Base-by-base conservation (phyloP, 1,284 basidiomycete genomes). In the Microbotryomycetes sp. region DNA sequence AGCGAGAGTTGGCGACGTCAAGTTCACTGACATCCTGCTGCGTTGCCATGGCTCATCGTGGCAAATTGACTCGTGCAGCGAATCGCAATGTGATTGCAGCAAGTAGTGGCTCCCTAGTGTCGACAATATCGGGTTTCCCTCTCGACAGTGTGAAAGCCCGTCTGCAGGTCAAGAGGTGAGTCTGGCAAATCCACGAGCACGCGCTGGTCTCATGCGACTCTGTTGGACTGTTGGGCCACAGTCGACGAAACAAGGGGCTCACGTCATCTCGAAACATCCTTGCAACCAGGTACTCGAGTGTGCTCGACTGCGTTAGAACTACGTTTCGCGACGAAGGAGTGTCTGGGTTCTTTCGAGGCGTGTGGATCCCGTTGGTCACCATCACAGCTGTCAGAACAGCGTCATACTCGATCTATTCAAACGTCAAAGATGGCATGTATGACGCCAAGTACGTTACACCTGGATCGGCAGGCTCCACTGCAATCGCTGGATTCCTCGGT, bases 371-470 rank as follows among this genome's bases (percentile, higher is more conserved):
- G 31, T 82, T 97, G 58, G 83, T 94, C 77, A 97, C 94, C 6
- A 97, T 98, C 71, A 93, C 92, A 6, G 92, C 94, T 73, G 93
- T 97, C 73, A 88, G 93, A n/a, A 78, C 77, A 82, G 79, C 81
- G 80, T 88, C 74, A 30, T 70, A 64, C 56, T 56, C 56, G 25
- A 69, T 60, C 51, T 70, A 66, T 54, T 52, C 70, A 87, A 86
- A 55, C 26, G 52, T 53, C n/a, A 48, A 63, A 30, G 60, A 60
- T 25, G 31, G 25, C 25, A n/a, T 66, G 3, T 22, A 49, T 12
- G 25, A n/a, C 23, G 9, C 50, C 22, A 22, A n/a, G 9, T 25
- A 22, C n/a, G 28, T 68, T 26, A 28, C 19, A 1, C 45, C 46
- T 2, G 31, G 56, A 6, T 29, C 58, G 36, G 30, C 52, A 2